Evolutionary conservation across 2,329 filamentous ascomycete genomes (phyloP), one percentile per base, ranked within the genome.

Genomic region (Aureobasidium sp.): DNA sequence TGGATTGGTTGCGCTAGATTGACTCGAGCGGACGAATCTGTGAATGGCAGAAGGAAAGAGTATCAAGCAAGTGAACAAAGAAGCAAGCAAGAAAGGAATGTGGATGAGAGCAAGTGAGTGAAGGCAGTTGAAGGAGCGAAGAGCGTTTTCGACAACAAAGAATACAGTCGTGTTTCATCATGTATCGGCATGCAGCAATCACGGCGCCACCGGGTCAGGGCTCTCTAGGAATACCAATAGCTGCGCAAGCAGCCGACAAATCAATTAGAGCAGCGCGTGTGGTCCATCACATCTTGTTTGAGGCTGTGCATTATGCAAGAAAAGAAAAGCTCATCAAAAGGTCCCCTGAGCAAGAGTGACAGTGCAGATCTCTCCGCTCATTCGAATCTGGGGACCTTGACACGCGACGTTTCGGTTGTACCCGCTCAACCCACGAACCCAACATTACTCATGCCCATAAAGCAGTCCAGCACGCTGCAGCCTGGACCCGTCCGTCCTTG

Each of bases 281-380:
- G 21, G 25, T 47, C 42, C 40, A 45, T 37, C n/a, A 38, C 40
- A 13, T 47, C 21, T 29, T 29, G 33, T 38, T 38, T 57, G 54
- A 46, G 54, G 54, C 54, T 57, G 54, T 57, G 54, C 54, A 57
- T 29, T 35, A 35, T 54, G 50, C 50, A 42, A 54, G 35, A 54
- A 42, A 54, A 42, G 50, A 54, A 57, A 57, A 47, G 40, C 31
- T 46, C 40, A 31, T 43, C 42, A 42, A 42, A 42, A 10, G 17
- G 25, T 40, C 50, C 37, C 37, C 50, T 54, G 50, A 42, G 33
- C 33, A 35, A 42, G 29, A 50, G 31, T 35, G 46, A 54, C 51
- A 31, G 51, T 17, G 51, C 51, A 21, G 38, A 54, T 31, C 37
- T 54, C 27, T 35, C 53, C 40, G 40, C 49, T n/a, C 33, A 4